Conservation (phyloP, 1,284 basidiomycete genomes). For the Amylostereum areolatum region DNA sequence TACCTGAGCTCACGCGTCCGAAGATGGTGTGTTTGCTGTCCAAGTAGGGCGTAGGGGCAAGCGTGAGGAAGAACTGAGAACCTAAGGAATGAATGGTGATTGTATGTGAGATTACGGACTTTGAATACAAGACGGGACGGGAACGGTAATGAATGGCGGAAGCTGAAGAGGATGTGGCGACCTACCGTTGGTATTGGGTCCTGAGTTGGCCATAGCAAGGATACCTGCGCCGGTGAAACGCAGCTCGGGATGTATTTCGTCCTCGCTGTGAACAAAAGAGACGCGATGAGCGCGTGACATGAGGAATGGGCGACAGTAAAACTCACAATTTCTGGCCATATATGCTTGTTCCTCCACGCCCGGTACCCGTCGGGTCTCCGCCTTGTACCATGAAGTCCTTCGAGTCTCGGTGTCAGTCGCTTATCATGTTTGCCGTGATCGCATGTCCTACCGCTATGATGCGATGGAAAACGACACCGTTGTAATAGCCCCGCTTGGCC, state of each 20-base stretch:
- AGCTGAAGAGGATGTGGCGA: constrained; percentile 2
- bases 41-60: constrained; percentile 86
- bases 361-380: constrained; percentile 94
- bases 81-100: constrained; percentile 45
- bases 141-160: constrained; percentile 2
- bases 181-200: constrained; percentile 88
- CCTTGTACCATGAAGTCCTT: constrained; percentile 96
- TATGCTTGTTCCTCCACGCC: constrained; percentile 88
- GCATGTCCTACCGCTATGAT: constrained; percentile 66
- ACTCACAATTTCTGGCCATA: constrained; percentile 87
- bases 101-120: background rate
- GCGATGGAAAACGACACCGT: constrained; percentile 82
- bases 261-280: constrained; percentile 45
- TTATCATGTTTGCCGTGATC: background rate
- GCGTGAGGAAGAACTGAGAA: constrained; percentile 92
- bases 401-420: background rate
- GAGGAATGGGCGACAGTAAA: background rate
- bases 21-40: constrained; percentile 96
- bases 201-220: constrained; percentile 94
- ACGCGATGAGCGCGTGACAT: background rate
- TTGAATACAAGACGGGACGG: no score
- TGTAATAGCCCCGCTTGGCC: constrained; percentile 81
- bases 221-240: constrained; percentile 95
- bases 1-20: constrained; percentile 80
- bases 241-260: constrained; percentile 83